Conservation (phyloP, 371 early-diverging fungal genomes). For the Rhizopus microsporus region DNA sequence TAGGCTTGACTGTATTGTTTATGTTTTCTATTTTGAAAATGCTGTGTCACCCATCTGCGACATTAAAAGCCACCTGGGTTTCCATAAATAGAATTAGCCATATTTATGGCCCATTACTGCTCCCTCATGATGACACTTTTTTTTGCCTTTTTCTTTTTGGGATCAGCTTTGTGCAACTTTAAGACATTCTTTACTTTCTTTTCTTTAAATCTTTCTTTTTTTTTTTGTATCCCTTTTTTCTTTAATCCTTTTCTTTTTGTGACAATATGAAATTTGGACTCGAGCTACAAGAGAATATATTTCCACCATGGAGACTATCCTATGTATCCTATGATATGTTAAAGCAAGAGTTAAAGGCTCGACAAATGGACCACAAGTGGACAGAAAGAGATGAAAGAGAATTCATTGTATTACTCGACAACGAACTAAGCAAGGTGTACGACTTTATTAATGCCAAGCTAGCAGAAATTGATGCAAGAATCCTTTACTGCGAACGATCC, state of each 20-base stretch:
- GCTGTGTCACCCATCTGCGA: too few species aligned
- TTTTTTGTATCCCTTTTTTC: slow-evolving; percentile 13
- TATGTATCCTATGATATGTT: slow-evolving; percentile 92
- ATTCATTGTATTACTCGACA: slow-evolving; percentile 79
- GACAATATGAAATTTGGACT: slow-evolving; percentile 46
- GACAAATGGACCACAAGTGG: slow-evolving; percentile 51
- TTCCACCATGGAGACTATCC: slow-evolving; percentile 80
- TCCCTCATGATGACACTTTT: too few species aligned
- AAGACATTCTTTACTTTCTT: slow-evolving; percentile 8
- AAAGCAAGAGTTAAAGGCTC: slow-evolving; percentile 77
- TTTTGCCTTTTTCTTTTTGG: background rate
- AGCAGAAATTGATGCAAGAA: slow-evolving; percentile 83
- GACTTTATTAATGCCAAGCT: slow-evolving; percentile 86
- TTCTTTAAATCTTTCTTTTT: slow-evolving; percentile 12
- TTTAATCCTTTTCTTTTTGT: slow-evolving; percentile 10
- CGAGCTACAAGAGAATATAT: slow-evolving; percentile 46
- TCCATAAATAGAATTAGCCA: too few species aligned
- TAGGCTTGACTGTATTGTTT: too few species aligned
- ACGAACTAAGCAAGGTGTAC: slow-evolving; percentile 86
- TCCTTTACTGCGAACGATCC: slow-evolving; percentile 71
- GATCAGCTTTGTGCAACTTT: background rate
- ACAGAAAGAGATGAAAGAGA: slow-evolving; percentile 75
- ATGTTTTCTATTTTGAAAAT: too few species aligned
- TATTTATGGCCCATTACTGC: too few species aligned
- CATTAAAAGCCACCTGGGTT: too few species aligned